phyloP scores from a whole-genome alignment of 805 yeast species.

The Priceomyces fermenticarens region DNA sequence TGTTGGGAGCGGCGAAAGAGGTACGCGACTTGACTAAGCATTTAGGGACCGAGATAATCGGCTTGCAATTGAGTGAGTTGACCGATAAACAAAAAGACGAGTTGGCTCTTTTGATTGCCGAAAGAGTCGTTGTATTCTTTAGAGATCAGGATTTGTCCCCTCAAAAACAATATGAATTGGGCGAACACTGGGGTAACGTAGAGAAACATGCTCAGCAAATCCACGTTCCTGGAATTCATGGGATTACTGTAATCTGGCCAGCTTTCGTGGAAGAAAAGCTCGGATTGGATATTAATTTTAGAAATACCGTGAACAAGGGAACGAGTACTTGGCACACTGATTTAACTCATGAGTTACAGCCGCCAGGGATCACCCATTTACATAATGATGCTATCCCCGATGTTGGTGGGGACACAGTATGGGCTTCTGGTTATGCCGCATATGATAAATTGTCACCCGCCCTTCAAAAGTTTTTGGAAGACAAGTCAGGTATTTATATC shows the following conservation, averaged over 20 bases:
- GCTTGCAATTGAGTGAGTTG: conserved; percentile 25
- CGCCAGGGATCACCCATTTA: conserved; percentile 38
- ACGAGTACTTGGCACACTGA: conserved; percentile 36
- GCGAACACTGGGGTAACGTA: conserved; percentile 28
- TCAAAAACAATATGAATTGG: conserved; percentile 26
- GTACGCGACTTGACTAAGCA: conserved; percentile 23
- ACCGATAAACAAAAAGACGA: conserved; percentile 27
- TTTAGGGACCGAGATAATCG: conserved; percentile 28
- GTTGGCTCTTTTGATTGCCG: conserved; percentile 26
- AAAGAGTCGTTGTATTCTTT: conserved; percentile 29
- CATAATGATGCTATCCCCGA: conserved; percentile 39
- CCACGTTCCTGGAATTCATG: conserved; percentile 23
- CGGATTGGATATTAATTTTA: conserved; percentile 28
- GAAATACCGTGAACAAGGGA: conserved; percentile 16
- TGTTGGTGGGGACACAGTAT: conserved; percentile 56
- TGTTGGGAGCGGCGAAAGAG: conserved; percentile 27
- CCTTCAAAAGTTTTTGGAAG: conserved; percentile 49
- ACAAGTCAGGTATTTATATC: conserved; percentile 43
- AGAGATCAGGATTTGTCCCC: conserved; percentile 31
- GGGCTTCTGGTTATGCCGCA: conserved; percentile 58
- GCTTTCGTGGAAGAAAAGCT: conserved; percentile 22
- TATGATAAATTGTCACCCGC: conserved; percentile 49
- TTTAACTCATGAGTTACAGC: conserved; percentile 33
- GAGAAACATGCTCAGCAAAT: conserved; percentile 28
- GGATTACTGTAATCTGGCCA: conserved; percentile 42